Base-by-base conservation (phyloP, 495 filamentous ascomycete species). In the Penicillium canariense region DNA sequence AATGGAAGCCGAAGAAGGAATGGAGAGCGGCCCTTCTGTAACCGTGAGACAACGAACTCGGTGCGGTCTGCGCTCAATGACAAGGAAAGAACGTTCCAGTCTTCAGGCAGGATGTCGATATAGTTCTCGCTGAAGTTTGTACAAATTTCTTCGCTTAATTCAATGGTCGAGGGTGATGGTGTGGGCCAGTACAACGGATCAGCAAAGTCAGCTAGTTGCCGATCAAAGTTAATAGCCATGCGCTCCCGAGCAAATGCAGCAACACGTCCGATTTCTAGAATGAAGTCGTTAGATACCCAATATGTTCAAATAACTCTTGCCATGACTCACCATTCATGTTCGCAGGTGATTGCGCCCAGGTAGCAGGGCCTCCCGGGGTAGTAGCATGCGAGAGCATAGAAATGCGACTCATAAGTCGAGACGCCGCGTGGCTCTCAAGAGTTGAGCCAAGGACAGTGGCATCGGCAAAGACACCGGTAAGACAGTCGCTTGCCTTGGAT, bases 1-100 rank as follows among this genome's bases (percentile, higher is more conserved):
- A 97, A 82, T 0, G 94, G 94, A 22, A 97, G 77, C 9, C 90
- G 86, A 22, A 98, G 71, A 39, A 94, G 81, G 58, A 97, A 92
- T 8, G 95, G 94, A 25, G 78, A 81, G 26, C 87, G 81, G 15
- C 82, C 84, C 30, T 83, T 75, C 53, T 88, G 83, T 20, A 96
- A 81, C 56, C 87, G 87, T 11, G 88, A 90, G 35, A 96, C 83
- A 54, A 86, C 87, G 12, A 98, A 85, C 56, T 97, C 93, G 11
- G 87, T 85, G 8, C 76, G 78, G 47, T 83, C 84, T 28, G 94
- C 89, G 63, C 86, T 93, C 15, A 97, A 63, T 0, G 89, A 86
- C 25, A 98, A 72, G 0, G 93, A 97, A 7, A 97, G 73, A 5
- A 89, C 90, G 34, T 85, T 90, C 94, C 94, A 98, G 20, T 76